Base-by-base conservation (phyloP, 2,329 filamentous ascomycete species). In the Fusarium solani-melongenae region DNA sequence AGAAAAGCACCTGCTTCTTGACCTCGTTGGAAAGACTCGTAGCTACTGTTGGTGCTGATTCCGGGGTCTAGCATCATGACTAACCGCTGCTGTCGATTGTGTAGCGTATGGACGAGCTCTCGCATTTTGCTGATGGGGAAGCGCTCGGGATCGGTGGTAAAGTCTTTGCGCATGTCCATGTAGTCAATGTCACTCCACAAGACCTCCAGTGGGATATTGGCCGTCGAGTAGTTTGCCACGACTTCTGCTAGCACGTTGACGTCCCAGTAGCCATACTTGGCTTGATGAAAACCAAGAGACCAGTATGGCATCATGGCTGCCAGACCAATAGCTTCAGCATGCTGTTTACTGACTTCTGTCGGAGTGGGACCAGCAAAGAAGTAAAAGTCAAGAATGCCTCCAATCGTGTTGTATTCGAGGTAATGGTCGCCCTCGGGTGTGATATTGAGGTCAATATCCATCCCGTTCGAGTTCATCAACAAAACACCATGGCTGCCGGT, bases 271-370 rank as follows among this genome's bases (percentile, higher is more conserved):
- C 94, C 94, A 91, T 94, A 96, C 67, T 93, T 76, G 76, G 93
- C 96, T 79, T 97, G 94, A 73, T 97, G 94, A 79, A 88, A 96
- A 1, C 94, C 94, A 69, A 97, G 90, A 0, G 92, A 90, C 86
- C 90, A 96, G 83, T 96, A 96, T 74, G 93, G 91, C 78, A 95
- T 92, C 90, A 96, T 91, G 0, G 91, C 91, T 1, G 94, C 93
- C 6, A 93, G 83, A 0, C 94, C 93, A 60, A 92, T 85, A 2
- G 91, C 88, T 65, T 84, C 81, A 71, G 93, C 91, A 79, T 96
- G 96, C 41, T 92, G 88, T 79, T 89, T 90, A 17, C 90, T 93
- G 27, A 95, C 91, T 14, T 92, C 88, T 8, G 88, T 86, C 66
- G 92, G 91, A 0, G 87, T 90, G 0, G 93, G 92, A 0, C 94